These are phyloP conservation scores for Annulohypoxylon moriforme DNA, from an alignment of 495 filamentous ascomycete species.

Conservation along the genomic window DNA sequence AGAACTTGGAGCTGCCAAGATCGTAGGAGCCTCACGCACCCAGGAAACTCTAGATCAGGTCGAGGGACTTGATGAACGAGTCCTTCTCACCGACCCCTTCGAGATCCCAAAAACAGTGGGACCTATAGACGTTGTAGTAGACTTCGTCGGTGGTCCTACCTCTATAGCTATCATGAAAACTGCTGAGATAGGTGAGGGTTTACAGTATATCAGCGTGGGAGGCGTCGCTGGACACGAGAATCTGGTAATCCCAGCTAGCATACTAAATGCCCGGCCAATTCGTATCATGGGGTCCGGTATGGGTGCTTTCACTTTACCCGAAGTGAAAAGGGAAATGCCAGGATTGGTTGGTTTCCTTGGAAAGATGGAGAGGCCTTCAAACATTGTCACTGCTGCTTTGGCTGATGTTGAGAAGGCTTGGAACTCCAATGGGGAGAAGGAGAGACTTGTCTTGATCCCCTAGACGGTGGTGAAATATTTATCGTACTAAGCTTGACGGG, in stretches of 20 bases:
- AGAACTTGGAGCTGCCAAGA: constrained; percentile 49
- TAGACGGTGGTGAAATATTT: neutral
- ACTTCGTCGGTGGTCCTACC: constrained; percentile 22
- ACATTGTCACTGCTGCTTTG: constrained; percentile 1
- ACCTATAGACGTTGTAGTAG: constrained; percentile 28
- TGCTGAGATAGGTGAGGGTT: neutral
- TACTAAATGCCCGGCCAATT: neutral
- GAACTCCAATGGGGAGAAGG: neutral
- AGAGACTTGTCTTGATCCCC: neutral
- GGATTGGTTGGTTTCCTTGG: neutral
- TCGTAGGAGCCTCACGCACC: constrained; percentile 53
- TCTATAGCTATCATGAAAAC: neutral
- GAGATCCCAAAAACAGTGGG: constrained; percentile 43
- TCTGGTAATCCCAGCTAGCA: neutral
- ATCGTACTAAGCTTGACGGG: too few species aligned
- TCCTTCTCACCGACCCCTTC: constrained; percentile 47
- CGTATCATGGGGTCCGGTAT: constrained; percentile 2
- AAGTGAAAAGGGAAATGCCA: neutral
- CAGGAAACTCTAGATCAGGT: constrained; percentile 37
- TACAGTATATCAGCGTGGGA: constrained; percentile 4
- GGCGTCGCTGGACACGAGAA: neutral
- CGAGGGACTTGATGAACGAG: constrained; percentile 46
- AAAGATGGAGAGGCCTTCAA: neutral
- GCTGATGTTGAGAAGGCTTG: neutral
- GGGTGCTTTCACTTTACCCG: neutral